phyloP scores from a whole-genome alignment of 164 flowering plant genomes.

The Aristolochia contorta region DNA sequence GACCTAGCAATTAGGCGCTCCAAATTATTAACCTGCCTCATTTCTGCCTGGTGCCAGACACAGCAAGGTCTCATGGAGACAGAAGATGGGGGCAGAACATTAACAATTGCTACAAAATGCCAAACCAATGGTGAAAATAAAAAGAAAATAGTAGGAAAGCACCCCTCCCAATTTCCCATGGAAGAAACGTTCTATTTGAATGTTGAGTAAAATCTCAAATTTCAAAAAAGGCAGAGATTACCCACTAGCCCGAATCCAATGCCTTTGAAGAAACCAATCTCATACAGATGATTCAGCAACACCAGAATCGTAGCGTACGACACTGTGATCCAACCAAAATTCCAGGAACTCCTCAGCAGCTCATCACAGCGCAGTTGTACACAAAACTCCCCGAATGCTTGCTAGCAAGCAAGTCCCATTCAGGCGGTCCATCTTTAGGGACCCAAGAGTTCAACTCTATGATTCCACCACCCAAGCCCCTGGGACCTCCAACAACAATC shows the following conservation, averaged over 20 bases:
- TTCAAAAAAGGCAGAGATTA: conserved; percentile 14
- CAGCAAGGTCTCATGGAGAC: conserved; percentile 17
- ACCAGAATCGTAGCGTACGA: conserved; percentile 4
- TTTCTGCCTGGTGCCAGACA: conserved; percentile 23
- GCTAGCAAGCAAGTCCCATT: conserved; percentile 57
- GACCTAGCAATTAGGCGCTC: conserved; percentile 18
- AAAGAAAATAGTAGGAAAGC: conserved; percentile 3
- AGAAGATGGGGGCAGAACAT: conserved; percentile 8
- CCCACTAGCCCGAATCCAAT: conserved; percentile 21
- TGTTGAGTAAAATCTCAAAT: conserved; percentile 17
- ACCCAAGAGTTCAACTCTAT: conserved; percentile 84
- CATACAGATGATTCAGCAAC: conserved; percentile 16
- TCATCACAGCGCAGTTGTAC: conserved; percentile 32
- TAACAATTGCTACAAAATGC: conserved; percentile 13
- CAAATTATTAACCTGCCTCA: conserved; percentile 25
- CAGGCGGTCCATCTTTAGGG: conserved; percentile 70
- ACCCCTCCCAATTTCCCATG: conserved; percentile 2
- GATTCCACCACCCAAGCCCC: conserved; percentile 50
- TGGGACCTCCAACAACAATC: conserved; percentile 87
- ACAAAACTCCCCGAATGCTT: conserved; percentile 22
- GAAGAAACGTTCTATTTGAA: conserved; percentile 15
- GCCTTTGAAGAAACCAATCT: conserved; percentile 21
- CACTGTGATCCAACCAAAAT: conserved; percentile 6
- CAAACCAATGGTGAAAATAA: conserved; percentile 11
- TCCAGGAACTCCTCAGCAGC: conserved; percentile 15